phyloP scores from a whole-genome alignment of 2,329 filamentous ascomycete genomes.

The Ustilaginoidea virens region DNA sequence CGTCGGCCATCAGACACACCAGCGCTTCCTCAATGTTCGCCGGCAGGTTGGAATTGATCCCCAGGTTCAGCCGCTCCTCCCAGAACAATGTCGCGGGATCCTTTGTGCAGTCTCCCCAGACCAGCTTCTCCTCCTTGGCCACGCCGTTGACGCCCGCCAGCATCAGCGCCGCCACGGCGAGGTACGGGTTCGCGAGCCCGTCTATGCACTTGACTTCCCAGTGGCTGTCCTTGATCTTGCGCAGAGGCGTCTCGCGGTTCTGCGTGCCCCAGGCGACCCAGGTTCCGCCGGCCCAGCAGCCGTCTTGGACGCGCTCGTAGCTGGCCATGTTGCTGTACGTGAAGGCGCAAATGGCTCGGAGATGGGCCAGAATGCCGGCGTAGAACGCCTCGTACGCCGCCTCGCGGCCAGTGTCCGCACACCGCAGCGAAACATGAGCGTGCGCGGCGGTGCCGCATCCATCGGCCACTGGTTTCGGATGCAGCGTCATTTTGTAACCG shows the following conservation, averaged over 20 bases:
- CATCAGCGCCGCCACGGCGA: conserved; percentile 29
- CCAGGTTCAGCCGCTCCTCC: conserved; percentile 32
- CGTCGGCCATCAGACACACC: conserved; percentile 30
- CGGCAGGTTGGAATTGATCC: conserved; percentile 40
- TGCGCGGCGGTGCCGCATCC: conserved; percentile 51
- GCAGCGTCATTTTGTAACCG: conserved; percentile 52
- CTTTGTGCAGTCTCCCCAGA: conserved; percentile 34
- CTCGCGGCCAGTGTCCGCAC: conserved; percentile 13
- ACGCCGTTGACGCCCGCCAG: conserved; percentile 16
- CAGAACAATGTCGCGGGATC: conserved; percentile 37
- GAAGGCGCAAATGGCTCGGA: conserved; percentile 53
- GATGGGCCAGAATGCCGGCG: conserved; percentile 51
- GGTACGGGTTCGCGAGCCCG: conserved; percentile 63
- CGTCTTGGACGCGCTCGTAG: conserved; percentile 52
- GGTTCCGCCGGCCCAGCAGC: conserved; percentile 63
- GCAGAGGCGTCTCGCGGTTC: conserved; percentile 61
- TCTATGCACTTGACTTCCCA: conserved; percentile 75
- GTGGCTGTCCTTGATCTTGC: conserved; percentile 48
- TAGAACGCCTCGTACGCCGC: conserved; percentile 51
- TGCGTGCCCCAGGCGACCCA: conserved; percentile 73
- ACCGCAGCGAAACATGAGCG: conserved; percentile 42
- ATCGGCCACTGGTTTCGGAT: conserved; percentile 50
- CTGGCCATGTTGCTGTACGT: conserved; percentile 49
- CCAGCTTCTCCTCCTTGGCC: conserved; percentile 19
- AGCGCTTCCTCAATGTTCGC: conserved; percentile 38